Evolutionary conservation across 2,329 filamentous ascomycete genomes (phyloP), one percentile per base, ranked within the genome.

Genomic region (Acrocalymma vagum): DNA sequence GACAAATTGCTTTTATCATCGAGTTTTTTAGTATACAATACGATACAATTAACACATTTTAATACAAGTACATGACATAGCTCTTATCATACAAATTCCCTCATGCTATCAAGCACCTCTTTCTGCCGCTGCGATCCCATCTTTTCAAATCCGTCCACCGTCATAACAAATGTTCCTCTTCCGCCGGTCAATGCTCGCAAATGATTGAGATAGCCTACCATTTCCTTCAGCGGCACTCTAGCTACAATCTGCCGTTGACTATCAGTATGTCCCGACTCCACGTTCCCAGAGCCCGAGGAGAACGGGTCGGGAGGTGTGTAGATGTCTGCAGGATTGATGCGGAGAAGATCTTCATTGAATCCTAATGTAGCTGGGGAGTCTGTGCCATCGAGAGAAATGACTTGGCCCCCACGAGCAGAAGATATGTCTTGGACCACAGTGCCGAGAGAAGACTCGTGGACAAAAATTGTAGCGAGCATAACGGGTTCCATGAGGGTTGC

Each of bases 131-230:
- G 81, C 26, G 72, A 72, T 26, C 76, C 79, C 76, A 90, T 83
- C 60, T 76, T 79, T 72, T 89, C 85, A 67, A 88, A 90, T 24
- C 79, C 78, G 72, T 89, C 85, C 31, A 88, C 82, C 48, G 73
- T 81, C 86, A 90, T 90, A 4, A 88, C 82, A 65, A 89, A 90
- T 2, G 85, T 88, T 0, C 86, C 86, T 39, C 94, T 79, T 0
- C 94, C 94, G 3, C 87, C 88, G 3, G 93, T 99, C 75, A 96
- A 80, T 70, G 90, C 92, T 36, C 94, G 79, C 51, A 99, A 72
- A 64, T 95, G 89, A 66, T 90, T 90, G 56, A 97, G 77, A 69
- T 97, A 99, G 27, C 93, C 89, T 23, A 97, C 86, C 90, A 97
- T 96, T 71, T 97, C 93, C 72, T 94, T 95, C 58, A 97, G 78